Base-by-base conservation (phyloP, 345 rosid genomes). In the Schrenkiella parvula region DNA sequence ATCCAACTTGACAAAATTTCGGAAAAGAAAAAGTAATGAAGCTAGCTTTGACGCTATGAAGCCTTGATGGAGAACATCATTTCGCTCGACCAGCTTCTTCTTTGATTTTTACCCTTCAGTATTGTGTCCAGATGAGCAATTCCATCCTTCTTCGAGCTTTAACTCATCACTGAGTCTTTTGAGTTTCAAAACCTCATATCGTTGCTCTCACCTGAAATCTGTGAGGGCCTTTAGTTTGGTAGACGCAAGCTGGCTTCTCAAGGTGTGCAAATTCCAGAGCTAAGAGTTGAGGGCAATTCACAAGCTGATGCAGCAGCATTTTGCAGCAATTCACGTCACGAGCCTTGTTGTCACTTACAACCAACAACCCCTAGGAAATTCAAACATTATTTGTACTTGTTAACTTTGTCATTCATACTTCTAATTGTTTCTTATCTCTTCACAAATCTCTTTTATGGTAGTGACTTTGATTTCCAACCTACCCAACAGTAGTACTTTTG, bases 1-100 rank as follows among this genome's bases (percentile, higher is more conserved):
- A 58, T 64, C 18, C 18, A 84, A 68, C 83, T 63, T 58, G 83
- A 77, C 6, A 73, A 77, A 56, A 47, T 80, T 47, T 41, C 74
- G 6, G 67, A 75, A 55, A 15, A 67, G 66, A 47, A 76, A 78
- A 73, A 22, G 55, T 11, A n/a, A 31, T 14, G 68, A 70, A 34
- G 38, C 68, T 23, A 47, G 18, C n/a, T 66, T 42, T 41, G 68
- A 34, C 17, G 15, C 4, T 5, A 22, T 44, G 50, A 70, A 41
- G 58, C 80, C 70, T 41, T 64, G 39, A 29, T 25, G 22, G 32
- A 29, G 31, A 46, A 42, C 42, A 31, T 64, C 41, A 23, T 32
- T 47, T 31, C 8, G 14, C 46, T 48, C 21, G 3, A 7, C 48
- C 21, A 4, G 31, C 38, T 37, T 14, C 19, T 37, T 19, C 31